These are phyloP conservation scores for Salix brachista DNA, from an alignment of 345 rosid genomes.

Conservation along the genomic window DNA sequence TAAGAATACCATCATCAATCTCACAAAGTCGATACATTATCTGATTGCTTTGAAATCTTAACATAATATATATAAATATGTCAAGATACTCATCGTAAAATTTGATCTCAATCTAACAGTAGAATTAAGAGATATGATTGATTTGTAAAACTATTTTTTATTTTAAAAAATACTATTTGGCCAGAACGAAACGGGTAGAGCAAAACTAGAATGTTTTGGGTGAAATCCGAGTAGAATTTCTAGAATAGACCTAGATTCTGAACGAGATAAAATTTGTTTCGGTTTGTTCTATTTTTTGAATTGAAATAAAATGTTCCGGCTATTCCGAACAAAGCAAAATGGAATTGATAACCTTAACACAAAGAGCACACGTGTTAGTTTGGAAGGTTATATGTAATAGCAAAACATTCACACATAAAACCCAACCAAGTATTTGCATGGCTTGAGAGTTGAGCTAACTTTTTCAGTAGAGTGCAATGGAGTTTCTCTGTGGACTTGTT, in stretches of 20 bases:
- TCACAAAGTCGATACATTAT: too few species aligned
- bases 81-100: too few species aligned
- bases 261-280: too few species aligned
- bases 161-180: too few species aligned
- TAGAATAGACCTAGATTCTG: fast-evolving
- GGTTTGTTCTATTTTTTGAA: too few species aligned
- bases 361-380: neutral
- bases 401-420: neutral
- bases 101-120: too few species aligned
- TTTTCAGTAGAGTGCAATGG: neutral
- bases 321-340: fast-evolving
- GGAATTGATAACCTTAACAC: fast-evolving
- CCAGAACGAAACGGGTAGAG: fast-evolving
- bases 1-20: too few species aligned
- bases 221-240: too few species aligned
- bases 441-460: neutral
- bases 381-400: neutral
- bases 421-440: neutral
- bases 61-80: too few species aligned
- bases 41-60: too few species aligned
- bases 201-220: fast-evolving
- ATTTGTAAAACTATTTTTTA: too few species aligned
- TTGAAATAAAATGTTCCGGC: fast-evolving
- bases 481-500: neutral
- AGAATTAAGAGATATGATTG: too few species aligned